Evolutionary conservation across 2,329 filamentous ascomycete genomes (phyloP).

Genomic region (Monilinia fructigena): DNA sequence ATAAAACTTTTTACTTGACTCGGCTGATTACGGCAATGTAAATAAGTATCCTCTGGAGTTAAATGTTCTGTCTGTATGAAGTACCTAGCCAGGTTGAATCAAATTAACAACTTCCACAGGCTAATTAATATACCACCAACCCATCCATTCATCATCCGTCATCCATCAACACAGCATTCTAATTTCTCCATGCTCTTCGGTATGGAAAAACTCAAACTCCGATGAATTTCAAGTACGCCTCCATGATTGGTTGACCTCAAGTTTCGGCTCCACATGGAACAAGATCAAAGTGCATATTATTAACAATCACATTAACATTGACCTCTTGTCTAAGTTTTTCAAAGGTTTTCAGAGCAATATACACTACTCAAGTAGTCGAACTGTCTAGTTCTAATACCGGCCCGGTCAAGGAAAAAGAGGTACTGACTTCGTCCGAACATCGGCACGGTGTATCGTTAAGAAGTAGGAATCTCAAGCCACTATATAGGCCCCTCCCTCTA

Average conservation of each 20-base stretch:
- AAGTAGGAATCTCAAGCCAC: neutral
- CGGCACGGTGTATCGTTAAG: neutral
- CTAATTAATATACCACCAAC: no score
- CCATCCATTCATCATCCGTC: no score
- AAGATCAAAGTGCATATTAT: neutral
- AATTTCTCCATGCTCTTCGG: conserved; percentile 11
- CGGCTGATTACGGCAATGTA: no score
- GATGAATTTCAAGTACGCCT: neutral
- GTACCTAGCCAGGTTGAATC: no score
- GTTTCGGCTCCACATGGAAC: neutral
- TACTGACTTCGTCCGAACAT: neutral
- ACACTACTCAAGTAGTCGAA: no score
- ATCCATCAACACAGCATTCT: conserved; percentile 6
- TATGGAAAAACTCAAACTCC: conserved; percentile 17
- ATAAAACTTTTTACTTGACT: no score
- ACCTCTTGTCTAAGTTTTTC: neutral
- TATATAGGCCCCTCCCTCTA: neutral
- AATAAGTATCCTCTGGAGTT: no score
- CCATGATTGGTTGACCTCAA: neutral
- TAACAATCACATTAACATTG: neutral
- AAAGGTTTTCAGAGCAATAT: neutral
- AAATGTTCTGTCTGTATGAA: no score
- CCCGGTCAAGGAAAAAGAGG: no score
- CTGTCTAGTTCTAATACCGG: neutral
- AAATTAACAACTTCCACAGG: no score